These are phyloP conservation scores for Gleditsia sinensis DNA, from an alignment of 306 rosid species.

Conservation along the genomic window DNA sequence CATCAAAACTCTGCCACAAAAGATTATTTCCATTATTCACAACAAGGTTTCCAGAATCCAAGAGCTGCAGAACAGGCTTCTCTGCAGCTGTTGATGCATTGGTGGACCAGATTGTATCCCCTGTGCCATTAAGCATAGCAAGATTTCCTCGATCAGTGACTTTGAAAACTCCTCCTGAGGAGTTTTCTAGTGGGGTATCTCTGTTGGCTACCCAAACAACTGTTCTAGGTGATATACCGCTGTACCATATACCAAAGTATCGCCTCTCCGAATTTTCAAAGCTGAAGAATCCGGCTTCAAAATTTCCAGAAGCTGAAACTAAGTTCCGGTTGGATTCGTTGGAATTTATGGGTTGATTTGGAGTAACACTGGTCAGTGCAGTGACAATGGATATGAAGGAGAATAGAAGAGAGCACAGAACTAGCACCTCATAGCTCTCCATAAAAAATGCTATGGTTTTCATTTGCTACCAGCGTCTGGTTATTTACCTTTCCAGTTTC, in stretches of 20 bases:
- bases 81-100: background rate
- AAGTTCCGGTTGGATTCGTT: background rate
- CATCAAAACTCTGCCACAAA: conserved; percentile 33
- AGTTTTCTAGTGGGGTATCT: background rate
- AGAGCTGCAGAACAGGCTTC: conserved; percentile 21
- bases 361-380: background rate
- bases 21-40: conserved; percentile 18
- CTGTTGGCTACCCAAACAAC: conserved; percentile 6
- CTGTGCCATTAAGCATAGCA: background rate
- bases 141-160: background rate
- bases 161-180: background rate
- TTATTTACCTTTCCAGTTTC: no score
- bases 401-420: conserved; percentile 1
- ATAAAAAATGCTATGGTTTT: no score
- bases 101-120: background rate
- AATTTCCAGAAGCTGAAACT: background rate
- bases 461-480: no score
- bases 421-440: background rate
- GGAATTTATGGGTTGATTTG: background rate
- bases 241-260: conserved; percentile 15
- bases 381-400: background rate
- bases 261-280: background rate
- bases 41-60: conserved; percentile 35
- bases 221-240: background rate
- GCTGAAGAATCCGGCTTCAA: conserved; percentile 35